Evolutionary conservation across 495 filamentous ascomycete genomes (phyloP), one percentile per base, ranked within the genome.

Genomic region (Penicillium herquei): DNA sequence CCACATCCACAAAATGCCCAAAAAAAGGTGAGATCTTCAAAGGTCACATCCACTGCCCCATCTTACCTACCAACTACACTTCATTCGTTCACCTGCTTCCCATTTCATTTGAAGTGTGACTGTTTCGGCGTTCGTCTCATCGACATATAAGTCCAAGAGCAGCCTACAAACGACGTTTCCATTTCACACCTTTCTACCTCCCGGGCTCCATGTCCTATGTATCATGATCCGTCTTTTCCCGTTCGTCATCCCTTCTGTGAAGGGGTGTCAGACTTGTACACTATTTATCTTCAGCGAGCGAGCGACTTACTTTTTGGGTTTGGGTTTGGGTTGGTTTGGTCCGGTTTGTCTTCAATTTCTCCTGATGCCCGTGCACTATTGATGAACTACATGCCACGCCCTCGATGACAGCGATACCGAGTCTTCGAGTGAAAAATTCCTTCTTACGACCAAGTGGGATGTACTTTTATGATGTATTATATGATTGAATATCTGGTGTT

Each of bases 81-180:
- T 53, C 51, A 8, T 30, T 41, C 33, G 30, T 45, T 37, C 33
- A 39, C 18, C 45, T 26, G 21, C 7, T 44, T 34, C 39, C 46
- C 48, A 8, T 47, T 21, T 31, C 21, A 26, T 26, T 26, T 45
- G 12, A 30, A 33, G 10, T 54, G 49, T 57, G 57, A 37, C 51
- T 52, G 50, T 52, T 54, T 55, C 40, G 52, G 49, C 34, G 43
- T 60, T 51, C 30, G 39, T 48, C 35, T 34, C 44, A 26, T 26
- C 21, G 14, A 30, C 43, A 55, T 31, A 51, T 26, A 34, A 53
- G 56, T 35, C 50, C 10, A 35, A 44, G 48, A 57, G 33, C 64
- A 61, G 47, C 50, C 49, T 51, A 64, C 55, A 58, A 61, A 61
- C 48, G 57, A 66, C 57, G 49, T 54, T 66, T 43, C 35, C 21